These are phyloP conservation scores for Tarenaya hassleriana DNA, from an alignment of 345 rosid species.

Conservation along the genomic window DNA sequence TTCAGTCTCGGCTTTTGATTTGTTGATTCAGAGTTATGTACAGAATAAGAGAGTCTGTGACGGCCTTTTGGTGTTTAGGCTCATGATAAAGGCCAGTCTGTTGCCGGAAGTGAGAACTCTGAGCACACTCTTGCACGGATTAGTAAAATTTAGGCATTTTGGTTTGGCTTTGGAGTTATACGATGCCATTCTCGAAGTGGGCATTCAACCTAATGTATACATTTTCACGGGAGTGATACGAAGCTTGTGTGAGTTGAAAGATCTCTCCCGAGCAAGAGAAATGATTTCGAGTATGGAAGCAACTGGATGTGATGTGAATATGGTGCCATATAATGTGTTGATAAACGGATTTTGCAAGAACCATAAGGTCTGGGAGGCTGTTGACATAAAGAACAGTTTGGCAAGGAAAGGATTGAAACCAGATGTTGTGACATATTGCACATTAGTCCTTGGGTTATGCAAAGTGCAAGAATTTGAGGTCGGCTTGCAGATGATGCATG, in stretches of 20 bases:
- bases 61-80: conserved; percentile 47
- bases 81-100: conserved; percentile 48
- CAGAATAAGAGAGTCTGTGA: conserved; percentile 51
- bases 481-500: conserved; percentile 48
- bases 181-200: conserved; percentile 43
- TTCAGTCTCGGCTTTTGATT: conserved; percentile 68
- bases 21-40: conserved; percentile 69
- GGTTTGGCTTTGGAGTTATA: conserved; percentile 48
- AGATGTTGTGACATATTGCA: conserved; percentile 64
- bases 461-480: conserved; percentile 49
- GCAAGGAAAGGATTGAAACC: conserved; percentile 38
- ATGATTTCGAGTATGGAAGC: conserved; percentile 53
- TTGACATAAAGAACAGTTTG: conserved; percentile 54
- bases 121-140: conserved; percentile 57
- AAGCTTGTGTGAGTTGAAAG: conserved; percentile 65
- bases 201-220: conserved; percentile 54
- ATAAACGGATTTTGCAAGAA: conserved; percentile 78
- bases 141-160: conserved; percentile 51
- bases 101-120: conserved; percentile 67
- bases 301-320: conserved; percentile 41
- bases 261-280: conserved; percentile 55
- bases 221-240: conserved; percentile 51
- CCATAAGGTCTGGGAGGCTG: conserved; percentile 58
- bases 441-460: conserved; percentile 66
- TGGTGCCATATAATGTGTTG: conserved; percentile 65